phyloP scores from a whole-genome alignment of 2,329 filamentous ascomycete genomes.

The Amauroascus verrucosus region DNA sequence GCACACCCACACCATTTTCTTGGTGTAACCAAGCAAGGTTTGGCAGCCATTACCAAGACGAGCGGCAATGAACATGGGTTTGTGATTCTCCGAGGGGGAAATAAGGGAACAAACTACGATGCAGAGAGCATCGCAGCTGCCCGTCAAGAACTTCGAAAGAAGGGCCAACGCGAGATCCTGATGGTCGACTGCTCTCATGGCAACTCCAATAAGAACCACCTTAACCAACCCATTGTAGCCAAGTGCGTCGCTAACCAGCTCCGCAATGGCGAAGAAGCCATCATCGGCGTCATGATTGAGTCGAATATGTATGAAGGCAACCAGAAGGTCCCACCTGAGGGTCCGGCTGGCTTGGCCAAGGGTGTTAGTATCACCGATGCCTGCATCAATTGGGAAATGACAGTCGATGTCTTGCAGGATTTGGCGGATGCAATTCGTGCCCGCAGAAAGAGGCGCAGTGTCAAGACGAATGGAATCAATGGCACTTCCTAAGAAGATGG shows the following conservation, averaged over 20 bases:
- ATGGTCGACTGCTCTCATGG: constrained; percentile 99
- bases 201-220: constrained; percentile 95
- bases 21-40: constrained; percentile 93
- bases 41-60: constrained; percentile 89
- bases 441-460: constrained; percentile 47
- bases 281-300: constrained; percentile 97
- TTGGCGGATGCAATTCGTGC: constrained; percentile 73
- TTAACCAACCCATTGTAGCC: constrained; percentile 92
- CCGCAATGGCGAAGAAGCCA: constrained; percentile 71
- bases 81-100: constrained; percentile 86
- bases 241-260: constrained; percentile 74
- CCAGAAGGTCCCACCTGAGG: constrained; percentile 79
- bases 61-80: constrained; percentile 95
- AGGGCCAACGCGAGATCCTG: constrained; percentile 76
- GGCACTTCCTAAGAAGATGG: not conserved
- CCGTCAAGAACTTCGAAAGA: constrained; percentile 67
- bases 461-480: constrained; percentile 17
- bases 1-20: constrained; percentile 75
- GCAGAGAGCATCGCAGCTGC: constrained; percentile 68
- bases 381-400: constrained; percentile 87
- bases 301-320: constrained; percentile 83
- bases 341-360: constrained; percentile 66
- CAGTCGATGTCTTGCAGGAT: constrained; percentile 69
- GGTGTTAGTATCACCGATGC: constrained; percentile 93
- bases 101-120: constrained; percentile 88